A percentile compares a stretch with the other conserved stretches of the same genome.
Evolutionary conservation across 2,329 filamentous ascomycete genomes (phyloP).

Genomic region (Aspergillus sp.): DNA sequence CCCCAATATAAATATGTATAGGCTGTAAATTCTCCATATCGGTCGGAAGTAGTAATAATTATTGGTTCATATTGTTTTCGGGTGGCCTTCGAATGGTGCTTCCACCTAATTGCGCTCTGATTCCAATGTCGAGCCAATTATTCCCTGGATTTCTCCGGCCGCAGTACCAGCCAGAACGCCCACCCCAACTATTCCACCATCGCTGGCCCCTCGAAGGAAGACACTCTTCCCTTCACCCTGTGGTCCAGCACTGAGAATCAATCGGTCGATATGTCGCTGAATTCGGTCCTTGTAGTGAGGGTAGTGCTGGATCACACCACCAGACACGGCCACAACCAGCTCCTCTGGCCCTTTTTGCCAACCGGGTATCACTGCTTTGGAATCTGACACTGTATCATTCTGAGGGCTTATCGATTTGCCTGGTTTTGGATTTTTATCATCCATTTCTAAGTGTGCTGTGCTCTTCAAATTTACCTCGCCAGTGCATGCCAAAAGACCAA

Average conservation of each 20-base stretch:
- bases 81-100: not conserved
- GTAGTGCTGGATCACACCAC: slow-evolving; percentile 74
- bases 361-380: slow-evolving; percentile 16
- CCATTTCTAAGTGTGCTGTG: not conserved
- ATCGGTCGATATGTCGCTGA: slow-evolving; percentile 65
- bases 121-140: slow-evolving; percentile 18
- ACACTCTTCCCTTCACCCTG: slow-evolving; percentile 51
- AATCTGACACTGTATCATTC: not conserved
- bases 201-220: slow-evolving; percentile 51
- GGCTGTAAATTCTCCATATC: no score
- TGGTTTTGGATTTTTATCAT: not conserved
- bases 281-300: slow-evolving; percentile 69
- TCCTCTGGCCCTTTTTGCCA: slow-evolving; percentile 51
- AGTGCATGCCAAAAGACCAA: slow-evolving; percentile 67
- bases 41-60: no score
- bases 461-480: slow-evolving; percentile 58
- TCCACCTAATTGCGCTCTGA: not conserved
- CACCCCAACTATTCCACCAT: slow-evolving; percentile 55
- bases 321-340: slow-evolving; percentile 73
- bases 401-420: not conserved
- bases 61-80: no score
- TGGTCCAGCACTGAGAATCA: slow-evolving; percentile 44
- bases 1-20: no score
- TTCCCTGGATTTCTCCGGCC: slow-evolving; percentile 33
- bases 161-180: slow-evolving; percentile 53